phyloP scores from a whole-genome alignment of 2,329 filamentous ascomycete species.

The Elsinoe ampelina region DNA sequence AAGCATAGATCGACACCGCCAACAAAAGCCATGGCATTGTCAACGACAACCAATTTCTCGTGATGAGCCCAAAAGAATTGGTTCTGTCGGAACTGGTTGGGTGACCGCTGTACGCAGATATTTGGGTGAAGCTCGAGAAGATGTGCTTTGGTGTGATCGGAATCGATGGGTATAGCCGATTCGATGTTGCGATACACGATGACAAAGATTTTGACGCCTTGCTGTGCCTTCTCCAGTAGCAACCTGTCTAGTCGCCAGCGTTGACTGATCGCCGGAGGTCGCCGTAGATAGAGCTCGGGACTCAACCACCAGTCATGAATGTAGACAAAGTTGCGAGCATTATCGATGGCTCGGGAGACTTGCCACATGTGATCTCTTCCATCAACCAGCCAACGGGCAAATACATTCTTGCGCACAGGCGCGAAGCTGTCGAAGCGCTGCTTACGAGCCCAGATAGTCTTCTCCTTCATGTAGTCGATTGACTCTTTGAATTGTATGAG shows the following conservation, averaged over 20 bases:
- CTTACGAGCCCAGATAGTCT: constrained; percentile 70
- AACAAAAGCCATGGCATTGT: constrained; percentile 91
- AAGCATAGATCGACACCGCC: constrained; percentile 96
- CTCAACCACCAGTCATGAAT: constrained; percentile 99
- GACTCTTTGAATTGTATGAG: constrained; percentile 90
- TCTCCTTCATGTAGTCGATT: constrained; percentile 72
- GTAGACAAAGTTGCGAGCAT: constrained; percentile 95
- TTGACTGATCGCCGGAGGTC: constrained; percentile 90
- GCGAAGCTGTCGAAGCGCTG: constrained; percentile 93
- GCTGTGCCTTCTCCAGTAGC: constrained; percentile 82
- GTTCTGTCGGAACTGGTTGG: constrained; percentile 96
- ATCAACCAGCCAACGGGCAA: constrained; percentile 94
- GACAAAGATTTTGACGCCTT: constrained; percentile 95
- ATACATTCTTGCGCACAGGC: constrained; percentile 74
- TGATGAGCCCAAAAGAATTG: constrained; percentile 99
- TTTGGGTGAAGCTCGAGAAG: constrained; percentile 92
- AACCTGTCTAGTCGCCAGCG: constrained; percentile 94
- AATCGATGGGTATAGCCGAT: constrained; percentile 93
- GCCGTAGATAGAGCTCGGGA: constrained; percentile 87
- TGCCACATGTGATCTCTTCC: constrained; percentile 99
- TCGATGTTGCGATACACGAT: constrained; percentile 98
- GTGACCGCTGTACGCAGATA: constrained; percentile 89
- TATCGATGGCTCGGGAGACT: constrained; percentile 89
- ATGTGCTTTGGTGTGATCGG: constrained; percentile 95
- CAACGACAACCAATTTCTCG: constrained; percentile 94